Evolutionary conservation across 2,329 filamentous ascomycete species (phyloP).

Genomic region (Hysterium pulicare): DNA sequence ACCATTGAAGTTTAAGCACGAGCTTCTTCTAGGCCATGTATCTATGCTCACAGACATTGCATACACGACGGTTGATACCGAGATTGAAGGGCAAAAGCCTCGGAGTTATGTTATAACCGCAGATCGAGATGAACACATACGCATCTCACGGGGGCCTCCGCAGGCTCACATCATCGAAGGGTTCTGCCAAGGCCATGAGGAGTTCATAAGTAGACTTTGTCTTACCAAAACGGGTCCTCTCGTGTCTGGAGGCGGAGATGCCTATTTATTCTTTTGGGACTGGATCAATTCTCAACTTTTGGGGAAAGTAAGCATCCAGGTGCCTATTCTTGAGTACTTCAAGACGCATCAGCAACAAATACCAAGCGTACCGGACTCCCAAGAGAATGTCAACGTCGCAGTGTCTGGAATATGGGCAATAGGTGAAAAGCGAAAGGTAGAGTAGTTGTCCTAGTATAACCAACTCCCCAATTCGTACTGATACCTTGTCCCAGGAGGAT

Average conservation of each 20-base stretch:
- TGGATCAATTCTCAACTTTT: slow-evolving; percentile 62
- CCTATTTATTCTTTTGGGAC: slow-evolving; percentile 75
- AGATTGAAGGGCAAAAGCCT: slow-evolving; percentile 20
- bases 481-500: slow-evolving; percentile 10
- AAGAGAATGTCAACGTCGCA: slow-evolving; percentile 36
- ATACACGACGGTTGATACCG: slow-evolving; percentile 48
- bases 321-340: slow-evolving; percentile 19
- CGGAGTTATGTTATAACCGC: slow-evolving; percentile 63
- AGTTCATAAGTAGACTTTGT: slow-evolving; percentile 78
- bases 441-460: slow-evolving; percentile 20
- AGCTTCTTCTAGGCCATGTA: slow-evolving; percentile 84
- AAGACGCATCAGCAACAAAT: slow-evolving; percentile 15
- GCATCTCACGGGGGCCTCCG: slow-evolving; percentile 74
- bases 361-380: slow-evolving; percentile 8
- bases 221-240: slow-evolving; percentile 63
- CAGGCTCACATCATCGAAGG: slow-evolving; percentile 85
- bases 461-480: neutral
- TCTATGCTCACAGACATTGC: slow-evolving; percentile 83
- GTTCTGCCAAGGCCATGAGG: slow-evolving; percentile 83
- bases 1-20: slow-evolving; percentile 63
- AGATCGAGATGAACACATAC: slow-evolving; percentile 79
- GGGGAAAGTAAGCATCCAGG: slow-evolving; percentile 47
- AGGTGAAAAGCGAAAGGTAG: slow-evolving; percentile 30
- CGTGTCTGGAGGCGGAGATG: slow-evolving; percentile 83
- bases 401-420: slow-evolving; percentile 52